phyloP scores from a whole-genome alignment of 1,284 basidiomycete genomes.

The Irpex sp. region DNA sequence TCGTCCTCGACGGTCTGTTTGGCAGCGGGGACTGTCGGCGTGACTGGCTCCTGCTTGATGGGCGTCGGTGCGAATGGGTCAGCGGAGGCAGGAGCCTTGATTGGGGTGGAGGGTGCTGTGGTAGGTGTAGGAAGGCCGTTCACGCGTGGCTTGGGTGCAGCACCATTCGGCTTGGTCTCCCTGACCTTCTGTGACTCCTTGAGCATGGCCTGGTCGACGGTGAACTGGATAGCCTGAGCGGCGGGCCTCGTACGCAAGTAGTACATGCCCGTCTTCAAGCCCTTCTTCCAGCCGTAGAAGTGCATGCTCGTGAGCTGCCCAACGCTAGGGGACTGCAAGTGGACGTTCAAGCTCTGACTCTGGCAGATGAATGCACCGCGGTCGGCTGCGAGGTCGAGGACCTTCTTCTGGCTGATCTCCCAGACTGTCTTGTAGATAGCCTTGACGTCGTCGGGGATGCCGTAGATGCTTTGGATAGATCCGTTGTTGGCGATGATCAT shows the following conservation, averaged over 20 bases:
- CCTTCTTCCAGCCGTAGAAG: constrained; percentile 99
- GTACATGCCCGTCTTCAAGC: constrained; percentile 98
- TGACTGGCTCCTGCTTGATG: constrained; percentile 23
- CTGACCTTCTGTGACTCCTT: constrained; percentile 55
- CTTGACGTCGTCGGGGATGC: constrained; percentile 88
- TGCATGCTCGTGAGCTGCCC: constrained; percentile 99
- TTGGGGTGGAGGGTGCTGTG: constrained; percentile 20
- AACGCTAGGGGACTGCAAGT: constrained; percentile 87
- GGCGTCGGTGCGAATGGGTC: constrained; percentile 6
- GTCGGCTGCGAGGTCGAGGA: constrained; percentile 97
- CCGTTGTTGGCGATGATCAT: constrained; percentile 98
- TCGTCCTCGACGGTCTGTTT: constrained; percentile 8
- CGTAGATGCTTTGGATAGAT: constrained; percentile 88
- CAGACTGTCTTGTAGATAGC: constrained; percentile 98
- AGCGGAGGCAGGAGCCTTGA: constrained; percentile 6
- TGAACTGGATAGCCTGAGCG: constrained; percentile 97
- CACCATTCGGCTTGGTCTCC: constrained; percentile 29
- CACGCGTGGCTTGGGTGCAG: constrained; percentile 3
- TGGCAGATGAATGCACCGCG: constrained; percentile 99
- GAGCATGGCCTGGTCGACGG: constrained; percentile 82
- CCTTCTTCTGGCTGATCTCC: constrained; percentile 99
- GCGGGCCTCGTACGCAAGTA: constrained; percentile 95
- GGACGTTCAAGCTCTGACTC: constrained; percentile 88
- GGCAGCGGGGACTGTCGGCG: constrained; percentile 15
- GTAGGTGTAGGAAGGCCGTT: constrained; percentile 15